phyloP scores from a whole-genome alignment of 2,329 filamentous ascomycete genomes.

The Penicillium sp. region DNA sequence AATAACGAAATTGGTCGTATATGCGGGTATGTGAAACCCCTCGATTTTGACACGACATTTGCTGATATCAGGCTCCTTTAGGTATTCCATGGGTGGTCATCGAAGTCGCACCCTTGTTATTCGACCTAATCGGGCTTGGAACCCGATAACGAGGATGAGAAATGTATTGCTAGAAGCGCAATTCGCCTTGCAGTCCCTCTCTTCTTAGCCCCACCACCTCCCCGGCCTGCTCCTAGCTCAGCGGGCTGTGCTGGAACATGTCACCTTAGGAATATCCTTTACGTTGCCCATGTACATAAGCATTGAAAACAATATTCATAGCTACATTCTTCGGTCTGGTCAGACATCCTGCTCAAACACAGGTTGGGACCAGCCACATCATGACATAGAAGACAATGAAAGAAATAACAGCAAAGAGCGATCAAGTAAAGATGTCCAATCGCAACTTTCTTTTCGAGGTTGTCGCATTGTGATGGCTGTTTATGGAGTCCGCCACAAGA shows the following conservation, averaged over 20 bases:
- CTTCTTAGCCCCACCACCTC: neutral
- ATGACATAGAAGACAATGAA: neutral
- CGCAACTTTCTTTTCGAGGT: neutral
- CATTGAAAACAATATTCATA: constrained; percentile 17
- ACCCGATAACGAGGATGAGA: constrained; percentile 5
- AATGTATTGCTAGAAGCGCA: neutral
- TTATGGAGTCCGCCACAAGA: neutral
- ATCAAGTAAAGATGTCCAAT: neutral
- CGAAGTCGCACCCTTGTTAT: constrained; percentile 70
- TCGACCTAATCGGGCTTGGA: constrained; percentile 52
- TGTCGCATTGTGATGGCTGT: neutral
- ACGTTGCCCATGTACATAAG: constrained; percentile 23
- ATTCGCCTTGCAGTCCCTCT: neutral
- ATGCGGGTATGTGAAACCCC: constrained; percentile 66
- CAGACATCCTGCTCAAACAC: neutral
- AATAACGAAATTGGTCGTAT: constrained; percentile 93
- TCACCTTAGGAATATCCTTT: constrained; percentile 9
- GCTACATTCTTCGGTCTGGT: neutral
- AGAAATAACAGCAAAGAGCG: neutral
- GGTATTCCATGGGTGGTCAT: constrained; percentile 82
- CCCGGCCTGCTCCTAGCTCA: constrained; percentile 12
- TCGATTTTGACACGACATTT: constrained; percentile 3
- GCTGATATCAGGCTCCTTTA: constrained; percentile 34
- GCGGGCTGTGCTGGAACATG: constrained; percentile 17
- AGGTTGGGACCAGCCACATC: neutral